Conservation (phyloP, 495 filamentous ascomycete genomes). For the Lichina pygmaea region DNA sequence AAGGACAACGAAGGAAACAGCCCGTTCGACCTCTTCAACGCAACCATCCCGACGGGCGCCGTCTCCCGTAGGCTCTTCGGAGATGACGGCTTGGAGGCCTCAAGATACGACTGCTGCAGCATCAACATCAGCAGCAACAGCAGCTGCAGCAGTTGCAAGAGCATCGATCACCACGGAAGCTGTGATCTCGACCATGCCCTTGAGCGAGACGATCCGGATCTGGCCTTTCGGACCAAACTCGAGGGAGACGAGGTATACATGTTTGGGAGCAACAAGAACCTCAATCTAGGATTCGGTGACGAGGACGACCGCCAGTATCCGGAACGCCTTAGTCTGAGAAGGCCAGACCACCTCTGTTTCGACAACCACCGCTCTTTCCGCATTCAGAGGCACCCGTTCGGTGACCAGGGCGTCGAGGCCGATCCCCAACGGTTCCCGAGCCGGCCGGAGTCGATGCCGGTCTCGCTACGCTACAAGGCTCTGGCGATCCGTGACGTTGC, state of each 20-base stretch:
- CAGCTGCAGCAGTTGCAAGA: constrained; percentile 2
- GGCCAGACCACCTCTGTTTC: constrained; percentile 54
- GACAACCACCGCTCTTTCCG: constrained; percentile 23
- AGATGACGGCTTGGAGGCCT: constrained; percentile 12
- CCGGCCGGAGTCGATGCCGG: constrained; percentile 25
- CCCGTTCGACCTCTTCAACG: constrained; percentile 73
- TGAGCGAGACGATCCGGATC: neutral
- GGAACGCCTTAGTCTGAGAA: constrained; percentile 47
- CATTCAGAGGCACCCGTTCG: constrained; percentile 4
- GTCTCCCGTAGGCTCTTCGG: neutral
- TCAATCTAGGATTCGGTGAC: constrained; percentile 75
- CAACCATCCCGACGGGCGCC: constrained; percentile 16
- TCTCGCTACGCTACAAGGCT: constrained; percentile 37
- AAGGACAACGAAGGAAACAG: constrained; percentile 90
- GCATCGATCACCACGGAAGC: neutral
- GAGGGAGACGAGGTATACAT: constrained; percentile 69
- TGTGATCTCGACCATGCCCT: neutral
- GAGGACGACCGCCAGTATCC: constrained; percentile 85
- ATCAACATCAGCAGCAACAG: constrained; percentile 11
- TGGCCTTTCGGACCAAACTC: constrained; percentile 9
- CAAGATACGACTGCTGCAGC: constrained; percentile 15
- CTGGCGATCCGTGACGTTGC: constrained; percentile 48
- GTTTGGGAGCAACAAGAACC: constrained; percentile 87
- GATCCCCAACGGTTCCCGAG: constrained; percentile 6
- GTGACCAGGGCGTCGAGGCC: neutral